Evolutionary conservation across 2,329 filamentous ascomycete genomes (phyloP), one percentile per base, ranked within the genome.

Genomic region (Chaetomium sp.): DNA sequence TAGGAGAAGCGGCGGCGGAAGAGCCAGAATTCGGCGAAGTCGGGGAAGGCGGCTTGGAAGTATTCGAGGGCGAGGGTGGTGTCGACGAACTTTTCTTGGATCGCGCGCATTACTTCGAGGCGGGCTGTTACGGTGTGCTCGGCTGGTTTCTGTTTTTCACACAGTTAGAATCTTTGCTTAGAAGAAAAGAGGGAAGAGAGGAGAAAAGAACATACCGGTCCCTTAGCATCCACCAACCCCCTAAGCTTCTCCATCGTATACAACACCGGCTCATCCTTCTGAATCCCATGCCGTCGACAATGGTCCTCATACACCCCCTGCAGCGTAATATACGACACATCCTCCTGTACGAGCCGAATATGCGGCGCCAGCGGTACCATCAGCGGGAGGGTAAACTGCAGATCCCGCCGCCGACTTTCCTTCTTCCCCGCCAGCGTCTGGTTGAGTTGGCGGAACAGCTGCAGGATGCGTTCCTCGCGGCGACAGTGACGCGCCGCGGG

Each of bases 1-100:
- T 97, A 96, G 27, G 90, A 88, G 74, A 99, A 96, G 62, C 96
- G 91, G 57, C 91, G 86, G 57, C 94, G 88, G 89, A 99, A 99
- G 56, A 99, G 82, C 91, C 92, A 99, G 78, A 97, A 96, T 66
- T 96, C 91, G 46, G 88, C 84, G 71, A 89, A 99, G 60, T 89
- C 87, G 35, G 91, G 88, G 73, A 94, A 97, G 5, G 85, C 88
- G 62, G 81, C 78, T 68, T 91, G 88, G 81, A 96, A 96, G 75
- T 92, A 96, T 62, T 95, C 85, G 53, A 95, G 80, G 27, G 87
- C 86, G 57, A 97, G 77, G 3, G 84, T 90, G 57, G 86, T 85
- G 5, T 91, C 88, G 54, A 96, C 91, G 81, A 87, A 95, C 69
- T 91, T 92, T 70, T 95, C 88, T 71, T 96, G 91, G 62, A 99